Conservation (phyloP, 2,329 filamentous ascomycete species). For the Colletotrichum tanaceti region DNA sequence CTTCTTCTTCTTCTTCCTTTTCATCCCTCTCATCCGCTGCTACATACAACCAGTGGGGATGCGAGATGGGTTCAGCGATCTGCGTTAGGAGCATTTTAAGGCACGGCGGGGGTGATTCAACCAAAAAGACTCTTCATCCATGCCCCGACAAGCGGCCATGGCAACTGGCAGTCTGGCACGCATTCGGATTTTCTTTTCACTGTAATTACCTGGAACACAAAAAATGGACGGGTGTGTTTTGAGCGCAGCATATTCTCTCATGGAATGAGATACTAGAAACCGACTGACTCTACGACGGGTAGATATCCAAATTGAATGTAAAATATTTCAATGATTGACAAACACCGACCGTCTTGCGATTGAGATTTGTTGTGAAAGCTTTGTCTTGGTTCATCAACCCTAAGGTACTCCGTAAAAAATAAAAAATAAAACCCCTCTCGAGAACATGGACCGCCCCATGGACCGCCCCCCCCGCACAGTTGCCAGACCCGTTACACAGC, state of each 20-base stretch:
- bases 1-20: constrained; percentile 12
- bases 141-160: constrained; percentile 22
- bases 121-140: constrained; percentile 26
- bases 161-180: constrained; percentile 29
- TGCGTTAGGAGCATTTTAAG: constrained; percentile 36
- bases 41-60: constrained; percentile 4
- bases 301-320: constrained; percentile 32
- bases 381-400: too few relatives aligned
- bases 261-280: constrained; percentile 4
- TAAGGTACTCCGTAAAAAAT: too few relatives aligned
- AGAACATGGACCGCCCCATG: too few relatives aligned
- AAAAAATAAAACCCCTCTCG: too few relatives aligned
- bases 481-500: too few relatives aligned
- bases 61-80: constrained; percentile 33
- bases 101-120: constrained; percentile 14
- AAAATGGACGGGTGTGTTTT: constrained; percentile 27
- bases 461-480: too few relatives aligned
- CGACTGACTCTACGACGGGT: constrained; percentile 14
- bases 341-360: too few relatives aligned
- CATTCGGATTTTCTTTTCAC: constrained; percentile 30
- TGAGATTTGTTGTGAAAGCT: neutral
- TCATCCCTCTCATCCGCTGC: constrained; percentile 6
- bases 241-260: constrained; percentile 27
- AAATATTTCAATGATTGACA: constrained; percentile 6
- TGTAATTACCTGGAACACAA: constrained; percentile 36